phyloP scores from a whole-genome alignment of 768 basidiomycete genomes.

The Mycena vulgaris region DNA sequence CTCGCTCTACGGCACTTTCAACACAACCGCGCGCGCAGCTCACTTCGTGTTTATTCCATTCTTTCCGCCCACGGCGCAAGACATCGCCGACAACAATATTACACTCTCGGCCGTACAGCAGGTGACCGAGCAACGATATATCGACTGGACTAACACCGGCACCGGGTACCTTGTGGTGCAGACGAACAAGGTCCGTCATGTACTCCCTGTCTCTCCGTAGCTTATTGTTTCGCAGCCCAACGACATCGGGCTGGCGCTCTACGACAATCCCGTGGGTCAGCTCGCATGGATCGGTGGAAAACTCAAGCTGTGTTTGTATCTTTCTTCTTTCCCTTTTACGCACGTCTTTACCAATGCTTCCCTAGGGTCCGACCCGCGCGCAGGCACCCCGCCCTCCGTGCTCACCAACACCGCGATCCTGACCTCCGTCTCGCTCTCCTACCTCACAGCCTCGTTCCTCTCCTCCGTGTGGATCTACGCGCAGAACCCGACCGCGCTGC shows the following conservation, averaged over 20 bases:
- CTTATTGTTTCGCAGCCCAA: background rate
- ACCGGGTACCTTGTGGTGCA: background rate
- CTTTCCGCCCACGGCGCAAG: background rate
- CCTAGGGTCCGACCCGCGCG: no score
- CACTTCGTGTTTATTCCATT: conserved; percentile 14
- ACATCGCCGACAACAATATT: background rate
- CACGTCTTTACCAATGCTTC: no score
- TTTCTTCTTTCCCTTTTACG: no score
- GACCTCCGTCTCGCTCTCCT: background rate
- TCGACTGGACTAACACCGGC: background rate
- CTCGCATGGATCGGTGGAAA: no score
- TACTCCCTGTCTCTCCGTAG: background rate
- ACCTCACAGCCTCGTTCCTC: no score
- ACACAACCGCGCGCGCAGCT: conserved; percentile 13
- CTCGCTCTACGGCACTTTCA: conserved; percentile 15
- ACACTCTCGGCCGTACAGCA: background rate
- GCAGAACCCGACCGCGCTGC: no score
- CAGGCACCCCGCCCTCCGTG: background rate
- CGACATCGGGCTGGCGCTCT: conserved; percentile 4
- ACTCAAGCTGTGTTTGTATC: no score
- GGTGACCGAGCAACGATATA: background rate
- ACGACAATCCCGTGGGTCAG: background rate
- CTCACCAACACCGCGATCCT: background rate
- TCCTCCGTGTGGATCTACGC: no score
- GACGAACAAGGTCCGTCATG: background rate